phyloP scores from a whole-genome alignment of 305 asterid genomes.

The Fraxinus albicans region DNA sequence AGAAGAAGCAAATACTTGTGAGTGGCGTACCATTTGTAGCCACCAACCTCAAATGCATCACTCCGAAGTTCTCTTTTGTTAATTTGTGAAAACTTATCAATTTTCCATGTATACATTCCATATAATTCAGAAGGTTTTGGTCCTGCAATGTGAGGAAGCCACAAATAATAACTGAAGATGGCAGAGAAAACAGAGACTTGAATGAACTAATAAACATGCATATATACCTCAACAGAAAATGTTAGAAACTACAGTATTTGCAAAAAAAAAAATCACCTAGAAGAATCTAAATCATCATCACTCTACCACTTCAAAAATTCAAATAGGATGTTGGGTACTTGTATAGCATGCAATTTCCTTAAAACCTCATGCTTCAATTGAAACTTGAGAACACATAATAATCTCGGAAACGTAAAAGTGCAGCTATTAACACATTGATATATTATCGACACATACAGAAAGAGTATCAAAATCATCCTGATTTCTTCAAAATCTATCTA shows the following conservation, averaged over 20 bases:
- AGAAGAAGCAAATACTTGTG: constrained; percentile 6
- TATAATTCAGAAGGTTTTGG: constrained; percentile 78
- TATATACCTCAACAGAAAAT: neutral
- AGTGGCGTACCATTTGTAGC: constrained; percentile 82
- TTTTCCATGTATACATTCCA: constrained; percentile 93
- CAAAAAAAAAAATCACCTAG: neutral
- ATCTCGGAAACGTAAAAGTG: neutral
- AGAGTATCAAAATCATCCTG: neutral
- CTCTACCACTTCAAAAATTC: neutral
- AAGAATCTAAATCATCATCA: neutral
- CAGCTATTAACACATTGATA: neutral
- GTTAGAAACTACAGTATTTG: neutral
- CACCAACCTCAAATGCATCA: constrained; percentile 88
- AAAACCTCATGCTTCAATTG: neutral
- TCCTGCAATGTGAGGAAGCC: constrained; percentile 47
- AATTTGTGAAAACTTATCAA: constrained; percentile 79
- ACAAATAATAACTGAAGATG: neutral
- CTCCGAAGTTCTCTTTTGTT: constrained; percentile 92
- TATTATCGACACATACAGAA: neutral
- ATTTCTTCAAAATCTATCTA: neutral
- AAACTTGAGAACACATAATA: neutral
- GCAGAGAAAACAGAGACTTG: neutral
- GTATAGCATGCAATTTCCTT: neutral
- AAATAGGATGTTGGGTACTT: neutral
- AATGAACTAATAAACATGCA: neutral